phyloP scores from a whole-genome alignment of 2,329 filamentous ascomycete genomes.

The Xylaria sp. region DNA sequence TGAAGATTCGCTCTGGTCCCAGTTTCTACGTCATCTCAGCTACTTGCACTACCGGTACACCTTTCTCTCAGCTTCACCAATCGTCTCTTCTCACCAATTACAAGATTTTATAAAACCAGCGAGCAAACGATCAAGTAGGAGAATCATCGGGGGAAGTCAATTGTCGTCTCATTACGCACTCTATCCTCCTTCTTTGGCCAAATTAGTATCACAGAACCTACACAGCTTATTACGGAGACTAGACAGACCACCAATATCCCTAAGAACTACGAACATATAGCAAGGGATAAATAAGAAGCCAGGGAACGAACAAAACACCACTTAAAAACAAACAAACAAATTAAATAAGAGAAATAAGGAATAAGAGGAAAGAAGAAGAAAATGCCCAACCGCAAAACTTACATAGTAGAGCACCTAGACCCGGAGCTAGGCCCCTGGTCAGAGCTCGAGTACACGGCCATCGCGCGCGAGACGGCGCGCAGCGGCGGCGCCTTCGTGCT shows the following conservation, averaged over 20 bases:
- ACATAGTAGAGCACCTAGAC: conserved; percentile 97
- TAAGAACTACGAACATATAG: no score
- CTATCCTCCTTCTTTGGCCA: background rate
- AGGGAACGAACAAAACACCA: background rate
- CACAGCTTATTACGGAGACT: no score
- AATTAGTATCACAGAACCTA: no score
- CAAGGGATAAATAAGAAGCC: no score
- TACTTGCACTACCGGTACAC: background rate
- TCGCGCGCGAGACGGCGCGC: conserved; percentile 80
- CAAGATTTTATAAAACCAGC: background rate
- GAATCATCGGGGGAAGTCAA: background rate
- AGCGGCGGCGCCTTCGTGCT: conserved; percentile 78
- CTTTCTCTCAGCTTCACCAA: background rate
- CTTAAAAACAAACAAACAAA: background rate
- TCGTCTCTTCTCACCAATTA: background rate
- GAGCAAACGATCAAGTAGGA: background rate
- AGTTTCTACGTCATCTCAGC: conserved; percentile 8
- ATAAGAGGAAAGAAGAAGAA: conserved; percentile 6
- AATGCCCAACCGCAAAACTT: conserved; percentile 68
- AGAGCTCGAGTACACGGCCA: conserved; percentile 88
- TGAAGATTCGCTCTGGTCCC: background rate
- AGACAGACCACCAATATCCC: no score
- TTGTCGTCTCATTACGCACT: background rate
- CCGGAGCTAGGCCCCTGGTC: conserved; percentile 95
- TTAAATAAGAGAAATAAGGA: background rate